phyloP scores from a whole-genome alignment of 2,329 filamentous ascomycete genomes.

The Trichoderma sp. region DNA sequence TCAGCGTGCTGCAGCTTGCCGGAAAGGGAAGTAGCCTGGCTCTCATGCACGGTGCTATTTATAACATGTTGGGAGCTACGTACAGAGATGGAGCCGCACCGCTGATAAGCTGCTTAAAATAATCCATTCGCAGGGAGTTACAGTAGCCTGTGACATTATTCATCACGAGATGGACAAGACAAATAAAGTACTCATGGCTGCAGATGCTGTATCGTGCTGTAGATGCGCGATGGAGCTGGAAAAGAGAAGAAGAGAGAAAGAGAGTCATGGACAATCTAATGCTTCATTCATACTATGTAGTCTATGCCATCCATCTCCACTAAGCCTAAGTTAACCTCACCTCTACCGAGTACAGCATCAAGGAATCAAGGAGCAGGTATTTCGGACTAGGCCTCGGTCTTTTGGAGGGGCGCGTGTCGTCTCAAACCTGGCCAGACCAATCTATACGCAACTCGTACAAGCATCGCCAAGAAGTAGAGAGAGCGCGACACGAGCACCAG shows the following conservation, averaged over 20 bases:
- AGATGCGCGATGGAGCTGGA: neutral
- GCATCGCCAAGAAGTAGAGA: neutral
- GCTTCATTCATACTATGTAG: too few species aligned
- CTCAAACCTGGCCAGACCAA: neutral
- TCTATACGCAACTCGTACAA: neutral
- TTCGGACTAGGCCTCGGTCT: neutral
- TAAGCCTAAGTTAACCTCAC: neutral
- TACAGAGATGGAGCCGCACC: neutral
- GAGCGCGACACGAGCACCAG: neutral
- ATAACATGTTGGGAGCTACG: neutral
- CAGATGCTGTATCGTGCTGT: neutral
- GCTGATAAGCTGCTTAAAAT: neutral
- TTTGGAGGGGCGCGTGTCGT: neutral
- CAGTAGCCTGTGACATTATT: neutral
- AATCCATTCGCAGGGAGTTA: neutral
- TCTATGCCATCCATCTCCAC: neutral
- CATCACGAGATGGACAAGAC: neutral
- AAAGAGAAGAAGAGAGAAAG: neutral
- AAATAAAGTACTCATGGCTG: neutral
- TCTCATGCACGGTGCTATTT: neutral
- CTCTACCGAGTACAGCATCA: too few species aligned
- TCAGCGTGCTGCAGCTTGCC: neutral
- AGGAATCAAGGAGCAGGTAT: neutral
- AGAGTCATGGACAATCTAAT: neutral
- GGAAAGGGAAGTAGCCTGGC: neutral